A percentile compares a stretch with the other conserved stretches of the same genome.
These are phyloP conservation scores for Exsudoporus frostii DNA, from an alignment of 768 basidiomycete species.

Conservation along the genomic window DNA sequence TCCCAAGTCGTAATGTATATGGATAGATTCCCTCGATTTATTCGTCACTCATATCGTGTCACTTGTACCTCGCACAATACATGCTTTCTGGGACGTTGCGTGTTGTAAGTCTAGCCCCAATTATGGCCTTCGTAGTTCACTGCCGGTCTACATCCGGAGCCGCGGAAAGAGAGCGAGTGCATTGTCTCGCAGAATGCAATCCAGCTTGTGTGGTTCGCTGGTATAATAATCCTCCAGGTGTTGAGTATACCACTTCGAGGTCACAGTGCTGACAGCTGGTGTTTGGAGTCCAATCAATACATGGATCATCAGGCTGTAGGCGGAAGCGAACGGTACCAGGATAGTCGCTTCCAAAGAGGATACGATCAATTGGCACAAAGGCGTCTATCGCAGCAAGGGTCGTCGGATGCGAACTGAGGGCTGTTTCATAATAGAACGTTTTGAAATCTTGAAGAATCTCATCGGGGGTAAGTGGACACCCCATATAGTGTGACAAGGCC, in stretches of 20 bases:
- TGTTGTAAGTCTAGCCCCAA: constrained; percentile 5
- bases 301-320: background rate
- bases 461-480: constrained; percentile 56
- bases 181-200: constrained; percentile 47
- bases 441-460: constrained; percentile 69
- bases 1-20: constrained; percentile 19
- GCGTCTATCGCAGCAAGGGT: constrained; percentile 49
- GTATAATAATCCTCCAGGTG: constrained; percentile 50
- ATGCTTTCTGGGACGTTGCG: constrained; percentile 14
- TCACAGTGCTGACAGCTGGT: constrained; percentile 55
- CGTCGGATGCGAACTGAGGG: constrained; percentile 55
- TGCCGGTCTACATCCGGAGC: constrained; percentile 11
- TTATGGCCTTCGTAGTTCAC: background rate
- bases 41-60: constrained; percentile 22
- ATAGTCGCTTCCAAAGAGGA: constrained; percentile 76
- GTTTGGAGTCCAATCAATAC: background rate
- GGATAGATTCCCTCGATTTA: constrained; percentile 25
- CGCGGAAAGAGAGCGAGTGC: constrained; percentile 50
- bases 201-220: constrained; percentile 37
- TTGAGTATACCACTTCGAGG: constrained; percentile 59
- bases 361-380: constrained; percentile 47
- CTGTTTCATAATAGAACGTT: constrained; percentile 73
- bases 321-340: constrained; percentile 48
- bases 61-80: constrained; percentile 28
- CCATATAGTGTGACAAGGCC: constrained; percentile 66